Evolutionary conservation across 257 asterid species (phyloP).

Genomic region (Solanum okadae): DNA sequence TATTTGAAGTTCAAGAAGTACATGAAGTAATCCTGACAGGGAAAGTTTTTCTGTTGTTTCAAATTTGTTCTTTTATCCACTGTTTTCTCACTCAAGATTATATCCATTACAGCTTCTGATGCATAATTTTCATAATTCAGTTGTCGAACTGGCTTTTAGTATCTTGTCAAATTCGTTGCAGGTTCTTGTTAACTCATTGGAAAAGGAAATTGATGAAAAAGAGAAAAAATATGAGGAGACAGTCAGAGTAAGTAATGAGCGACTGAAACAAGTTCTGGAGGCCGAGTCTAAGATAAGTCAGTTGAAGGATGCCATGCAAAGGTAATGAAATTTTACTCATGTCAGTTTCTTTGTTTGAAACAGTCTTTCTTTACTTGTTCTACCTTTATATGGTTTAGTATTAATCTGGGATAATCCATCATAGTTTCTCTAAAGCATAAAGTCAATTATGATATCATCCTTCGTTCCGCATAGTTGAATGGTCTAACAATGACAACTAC

Average conservation of each 20-base stretch:
- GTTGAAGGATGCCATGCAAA: slow-evolving; percentile 59
- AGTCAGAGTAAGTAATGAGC: slow-evolving; percentile 45
- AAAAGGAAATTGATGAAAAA: slow-evolving; percentile 58
- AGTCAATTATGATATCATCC: not conserved
- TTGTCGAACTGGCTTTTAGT: not conserved
- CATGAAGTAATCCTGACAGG: not conserved
- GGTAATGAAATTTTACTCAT: slow-evolving; percentile 22
- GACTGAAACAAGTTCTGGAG: slow-evolving; percentile 57
- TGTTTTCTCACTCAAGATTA: not conserved
- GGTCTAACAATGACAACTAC: not conserved
- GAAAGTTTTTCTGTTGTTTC: not conserved
- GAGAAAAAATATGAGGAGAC: slow-evolving; percentile 63
- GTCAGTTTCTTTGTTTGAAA: not conserved
- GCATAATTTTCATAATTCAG: not conserved
- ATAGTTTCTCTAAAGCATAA: not conserved
- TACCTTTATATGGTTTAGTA: not conserved
- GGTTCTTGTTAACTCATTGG: slow-evolving; percentile 53
- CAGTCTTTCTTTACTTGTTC: not conserved
- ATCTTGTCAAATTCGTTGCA: slow-evolving; percentile 15
- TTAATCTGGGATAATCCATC: not conserved
- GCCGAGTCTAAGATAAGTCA: slow-evolving; percentile 65
- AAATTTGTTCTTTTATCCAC: not conserved
- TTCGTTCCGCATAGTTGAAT: not conserved
- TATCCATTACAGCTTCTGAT: not conserved
- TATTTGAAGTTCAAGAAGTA: slow-evolving; percentile 3